Evolutionary conservation across 495 filamentous ascomycete species (phyloP).

Genomic region (Patellaria atrata): DNA sequence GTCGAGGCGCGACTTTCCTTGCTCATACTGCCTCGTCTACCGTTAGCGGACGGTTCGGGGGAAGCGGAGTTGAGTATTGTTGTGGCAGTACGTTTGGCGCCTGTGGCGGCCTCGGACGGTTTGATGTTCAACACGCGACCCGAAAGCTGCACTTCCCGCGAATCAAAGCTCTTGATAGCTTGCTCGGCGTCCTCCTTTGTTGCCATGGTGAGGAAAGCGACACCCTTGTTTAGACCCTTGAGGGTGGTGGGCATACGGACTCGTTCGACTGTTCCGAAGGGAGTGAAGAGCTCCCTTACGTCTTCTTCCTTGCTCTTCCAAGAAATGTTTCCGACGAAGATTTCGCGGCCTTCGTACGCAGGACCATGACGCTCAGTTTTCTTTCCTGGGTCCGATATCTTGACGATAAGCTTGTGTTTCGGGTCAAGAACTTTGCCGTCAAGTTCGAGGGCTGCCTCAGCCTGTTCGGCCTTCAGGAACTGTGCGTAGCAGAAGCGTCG

Average conservation of each 20-base stretch:
- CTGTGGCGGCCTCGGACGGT: constrained; percentile 50
- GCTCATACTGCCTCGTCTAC: neutral
- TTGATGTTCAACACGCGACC: constrained; percentile 56
- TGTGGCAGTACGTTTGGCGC: constrained; percentile 35
- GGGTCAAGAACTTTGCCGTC: constrained; percentile 53
- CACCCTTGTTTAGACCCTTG: constrained; percentile 47
- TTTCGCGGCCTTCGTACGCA: constrained; percentile 66
- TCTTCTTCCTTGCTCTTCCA: constrained; percentile 51
- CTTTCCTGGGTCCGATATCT: constrained; percentile 66
- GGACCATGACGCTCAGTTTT: constrained; percentile 74
- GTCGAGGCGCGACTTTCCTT: constrained; percentile 30
- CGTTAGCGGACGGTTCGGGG: constrained; percentile 23
- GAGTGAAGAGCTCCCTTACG: constrained; percentile 50
- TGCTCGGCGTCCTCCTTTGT: constrained; percentile 35
- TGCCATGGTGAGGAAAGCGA: constrained; percentile 62
- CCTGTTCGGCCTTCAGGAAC: constrained; percentile 49
- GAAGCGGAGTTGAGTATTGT: constrained; percentile 26
- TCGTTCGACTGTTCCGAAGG: constrained; percentile 59
- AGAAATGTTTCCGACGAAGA: constrained; percentile 68
- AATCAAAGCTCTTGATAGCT: constrained; percentile 15
- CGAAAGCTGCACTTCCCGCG: constrained; percentile 56
- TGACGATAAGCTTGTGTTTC: constrained; percentile 51
- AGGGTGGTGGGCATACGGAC: constrained; percentile 51
- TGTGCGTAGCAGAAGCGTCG: constrained; percentile 92
- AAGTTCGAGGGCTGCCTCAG: constrained; percentile 51